phyloP scores from a whole-genome alignment of 2,329 filamentous ascomycete species.

The Ophiostoma quercus region DNA sequence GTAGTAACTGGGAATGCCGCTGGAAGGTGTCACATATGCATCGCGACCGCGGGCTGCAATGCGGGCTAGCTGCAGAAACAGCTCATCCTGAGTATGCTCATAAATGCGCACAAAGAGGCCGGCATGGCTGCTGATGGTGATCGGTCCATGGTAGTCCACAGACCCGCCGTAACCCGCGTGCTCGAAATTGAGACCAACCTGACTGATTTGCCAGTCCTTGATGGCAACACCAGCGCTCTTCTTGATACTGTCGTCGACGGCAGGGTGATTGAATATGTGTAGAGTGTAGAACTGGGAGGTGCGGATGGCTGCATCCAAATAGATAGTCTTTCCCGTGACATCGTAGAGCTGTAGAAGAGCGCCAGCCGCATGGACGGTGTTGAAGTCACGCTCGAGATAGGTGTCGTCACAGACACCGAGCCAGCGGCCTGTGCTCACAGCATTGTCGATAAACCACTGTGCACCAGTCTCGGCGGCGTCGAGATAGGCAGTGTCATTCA shows the following conservation, averaged over 20 bases:
- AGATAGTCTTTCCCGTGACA: neutral
- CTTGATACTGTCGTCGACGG: slow-evolving; percentile 17
- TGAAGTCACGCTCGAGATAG: neutral
- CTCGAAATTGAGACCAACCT: slow-evolving; percentile 24
- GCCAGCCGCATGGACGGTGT: neutral
- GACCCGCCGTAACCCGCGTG: slow-evolving; percentile 23
- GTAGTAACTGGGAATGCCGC: slow-evolving; percentile 25
- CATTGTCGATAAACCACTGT: neutral
- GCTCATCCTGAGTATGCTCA: slow-evolving; percentile 21
- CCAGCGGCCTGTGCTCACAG: neutral
- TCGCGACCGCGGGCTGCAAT: slow-evolving; percentile 24
- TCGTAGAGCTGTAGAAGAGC: neutral
- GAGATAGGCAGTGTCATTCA: slow-evolving; percentile 17
- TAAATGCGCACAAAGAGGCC: slow-evolving; percentile 23
- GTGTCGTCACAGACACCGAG: neutral
- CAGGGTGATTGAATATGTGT: slow-evolving; percentile 26
- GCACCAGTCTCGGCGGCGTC: neutral
- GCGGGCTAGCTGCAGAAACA: slow-evolving; percentile 23
- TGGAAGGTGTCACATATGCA: slow-evolving; percentile 21
- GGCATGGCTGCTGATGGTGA: slow-evolving; percentile 23
- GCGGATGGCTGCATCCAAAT: neutral
- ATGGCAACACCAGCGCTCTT: slow-evolving; percentile 10
- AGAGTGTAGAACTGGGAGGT: slow-evolving; percentile 22
- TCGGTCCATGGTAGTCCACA: slow-evolving; percentile 21
- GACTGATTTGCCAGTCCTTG: slow-evolving; percentile 24